Conservation (phyloP, 75 land plant genomes). For the Sequoiadendron giganteum region DNA sequence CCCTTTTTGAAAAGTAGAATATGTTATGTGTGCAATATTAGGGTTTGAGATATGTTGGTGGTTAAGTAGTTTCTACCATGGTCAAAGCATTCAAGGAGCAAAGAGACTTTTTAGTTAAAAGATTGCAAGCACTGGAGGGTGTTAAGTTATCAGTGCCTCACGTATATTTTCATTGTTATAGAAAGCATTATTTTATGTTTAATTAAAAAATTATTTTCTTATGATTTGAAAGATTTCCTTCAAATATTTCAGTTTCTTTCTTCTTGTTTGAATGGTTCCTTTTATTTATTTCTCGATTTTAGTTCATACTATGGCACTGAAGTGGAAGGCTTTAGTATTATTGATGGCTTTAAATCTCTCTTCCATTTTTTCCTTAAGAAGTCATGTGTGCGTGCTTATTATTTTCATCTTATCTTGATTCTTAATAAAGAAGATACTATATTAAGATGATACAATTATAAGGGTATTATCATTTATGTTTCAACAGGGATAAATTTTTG, state of each 20-base stretch:
- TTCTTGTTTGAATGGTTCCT: conserved; percentile 77
- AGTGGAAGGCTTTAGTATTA: conserved; percentile 81
- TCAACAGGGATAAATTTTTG: not conserved
- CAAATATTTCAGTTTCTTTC: not conserved
- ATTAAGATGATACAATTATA: not conserved
- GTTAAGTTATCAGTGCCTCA: conserved; percentile 88
- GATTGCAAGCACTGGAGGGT: conserved; percentile 76
- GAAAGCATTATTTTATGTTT: not conserved
- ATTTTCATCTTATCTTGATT: not conserved
- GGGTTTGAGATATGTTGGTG: conserved; percentile 59
- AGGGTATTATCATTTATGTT: not conserved
- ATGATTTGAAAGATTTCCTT: not conserved
- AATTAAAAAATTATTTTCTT: not conserved
- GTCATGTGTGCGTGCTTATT: conserved; percentile 54
- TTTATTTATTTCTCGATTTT: conserved; percentile 91
- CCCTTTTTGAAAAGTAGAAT: not conserved
- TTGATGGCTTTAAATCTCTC: conserved; percentile 74
- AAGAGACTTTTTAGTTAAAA: conserved; percentile 76
- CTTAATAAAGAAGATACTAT: not conserved
- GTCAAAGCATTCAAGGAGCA: conserved; percentile 85
- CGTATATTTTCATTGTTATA: conserved; percentile 36
- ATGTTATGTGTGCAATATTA: not conserved
- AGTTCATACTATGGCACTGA: conserved; percentile 85
- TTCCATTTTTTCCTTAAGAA: conserved; percentile 81
- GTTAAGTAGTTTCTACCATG: conserved; percentile 88